A percentile compares a stretch with the other conserved stretches of the same genome.
Evolutionary conservation across 768 basidiomycete species (phyloP).

Genomic region (Boletus rex-veris): DNA sequence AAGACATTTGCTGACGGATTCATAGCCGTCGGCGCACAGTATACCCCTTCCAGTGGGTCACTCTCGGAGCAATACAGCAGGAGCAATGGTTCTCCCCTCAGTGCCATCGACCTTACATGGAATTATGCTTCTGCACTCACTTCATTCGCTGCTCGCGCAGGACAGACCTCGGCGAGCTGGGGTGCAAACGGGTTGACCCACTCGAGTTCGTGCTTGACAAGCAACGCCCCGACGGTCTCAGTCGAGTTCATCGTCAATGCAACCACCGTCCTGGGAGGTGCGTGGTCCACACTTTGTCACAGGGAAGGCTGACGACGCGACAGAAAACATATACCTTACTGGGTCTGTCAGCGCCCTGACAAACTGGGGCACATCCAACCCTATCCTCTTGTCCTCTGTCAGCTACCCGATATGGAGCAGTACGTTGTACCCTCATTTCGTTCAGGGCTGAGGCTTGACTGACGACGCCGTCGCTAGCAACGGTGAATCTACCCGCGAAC

Average conservation of each 20-base stretch:
- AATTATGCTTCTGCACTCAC: constrained; percentile 71
- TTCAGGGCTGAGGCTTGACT: background rate
- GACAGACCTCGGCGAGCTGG: constrained; percentile 53
- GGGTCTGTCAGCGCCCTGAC: constrained; percentile 55
- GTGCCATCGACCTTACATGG: constrained; percentile 72
- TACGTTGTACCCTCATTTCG: constrained; percentile 33
- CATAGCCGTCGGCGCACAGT: constrained; percentile 51
- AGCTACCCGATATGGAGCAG: constrained; percentile 70
- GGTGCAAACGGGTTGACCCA: constrained; percentile 58
- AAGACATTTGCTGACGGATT: constrained; percentile 64
- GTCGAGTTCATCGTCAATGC: constrained; percentile 64
- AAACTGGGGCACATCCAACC: constrained; percentile 60
- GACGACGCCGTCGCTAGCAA: constrained; percentile 39
- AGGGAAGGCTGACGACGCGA: background rate
- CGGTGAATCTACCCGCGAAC: constrained; percentile 55
- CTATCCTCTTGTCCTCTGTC: constrained; percentile 50
- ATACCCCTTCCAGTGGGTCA: constrained; percentile 59
- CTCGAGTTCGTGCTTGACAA: constrained; percentile 42
- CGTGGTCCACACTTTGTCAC: background rate
- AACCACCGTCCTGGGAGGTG: constrained; percentile 58
- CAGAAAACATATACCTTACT: constrained; percentile 68
- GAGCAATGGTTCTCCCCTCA: constrained; percentile 47
- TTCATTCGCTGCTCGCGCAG: constrained; percentile 55
- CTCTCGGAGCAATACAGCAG: constrained; percentile 64
- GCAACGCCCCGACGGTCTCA: constrained; percentile 37